Base-by-base conservation (phyloP, 805 yeast genomes). In the Teunomyces tritomae region DNA sequence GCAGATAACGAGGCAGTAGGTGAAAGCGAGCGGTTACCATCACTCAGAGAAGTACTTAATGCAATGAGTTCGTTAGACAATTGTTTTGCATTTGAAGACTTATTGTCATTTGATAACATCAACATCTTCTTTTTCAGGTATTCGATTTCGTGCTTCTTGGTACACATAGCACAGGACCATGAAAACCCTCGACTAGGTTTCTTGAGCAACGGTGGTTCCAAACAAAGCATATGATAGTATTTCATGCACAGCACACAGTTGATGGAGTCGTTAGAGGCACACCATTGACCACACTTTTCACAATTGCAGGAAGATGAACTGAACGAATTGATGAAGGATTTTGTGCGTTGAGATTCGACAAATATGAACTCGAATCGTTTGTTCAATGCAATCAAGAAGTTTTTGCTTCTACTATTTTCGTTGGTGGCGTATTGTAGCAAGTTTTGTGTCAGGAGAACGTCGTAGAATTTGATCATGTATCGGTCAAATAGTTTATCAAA, bases 171-270 rank as follows among this genome's bases (percentile, higher is more conserved):
- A 71, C 97, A 90, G 24, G 89, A 78, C 97, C 97, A 91, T 7
- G 89, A 87, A 61, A 89, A 87, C 1, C 96, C 96, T 48, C 95
- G 70, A 39, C 87, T 83, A 1, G 96, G 97, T 58, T 87, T 87
- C 52, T 80, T 79, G 45, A 79, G 62, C 34, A 89, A 65, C 1
- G 97, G 97, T 1, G 97, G 97, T 50, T 85, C 88, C 42, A 90
- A 77, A 59, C 98, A 91, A 32, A 82, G 72, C 80, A 90, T 79
- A 67, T 91, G 98, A 55, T 83, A 89, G 49, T 73, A 73, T 13
- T 77, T 74, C 9, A 74, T 73, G 63, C 98, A 91, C 44, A 77
- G 84, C n/a, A 87, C 86, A 67, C 98, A 91, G 52, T 75, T 78
- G 5, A 91, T 83, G 1, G 91, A 82, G 56, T 88, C 94, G 41